Base-by-base conservation (phyloP, 2,329 filamentous ascomycete genomes). In the Talaromyces sp. region DNA sequence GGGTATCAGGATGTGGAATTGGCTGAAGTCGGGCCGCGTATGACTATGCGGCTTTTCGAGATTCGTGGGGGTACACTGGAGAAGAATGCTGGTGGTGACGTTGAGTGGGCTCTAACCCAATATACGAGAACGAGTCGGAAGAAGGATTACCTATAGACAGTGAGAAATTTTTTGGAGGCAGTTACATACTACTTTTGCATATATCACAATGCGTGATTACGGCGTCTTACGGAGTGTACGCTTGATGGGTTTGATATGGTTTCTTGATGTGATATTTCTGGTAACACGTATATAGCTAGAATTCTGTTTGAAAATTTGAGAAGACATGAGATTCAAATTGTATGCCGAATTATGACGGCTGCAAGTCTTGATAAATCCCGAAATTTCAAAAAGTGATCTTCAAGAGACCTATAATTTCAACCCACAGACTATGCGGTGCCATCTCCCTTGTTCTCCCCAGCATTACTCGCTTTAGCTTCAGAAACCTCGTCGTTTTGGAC, bases 11-110 rank as follows among this genome's bases (percentile, higher is more conserved):
- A 90, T 66, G 92, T 98, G 2, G 93, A 96, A 77, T 80, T 97
- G 71, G 89, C 91, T 15, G 93, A 97, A 77, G 92, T 96, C 60
- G 93, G 94, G 0, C 95, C 95, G 1, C 85, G 95, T 65, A 97
- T 98, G 92, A 97, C 93, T n/a, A 95, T 98, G 92, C 85, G 92
- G 70, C 82, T 93, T 62, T 99, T 98, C 75, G 92, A 98, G 81
- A 97, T 99, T 68, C 86, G 93, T 56, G 90, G 89, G 62, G 94
- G 95, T 17, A 96, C 94, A 3, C 82, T 97, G 67, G 95, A 98
- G 75, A 96, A 82, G 68, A 78, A 93, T 74, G 96, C 96, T 78
- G 91, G 96, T 70, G 94, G 94, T 3, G 95, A 99, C 78, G 88
- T 96, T 4, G 95, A 99, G 80, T 99, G 95, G 95, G 91, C 95